Percentiles rank a stretch among this genome's conserved stretches.
These are phyloP conservation scores for Colletotrichum euphorbiae DNA, from an alignment of 2,329 filamentous ascomycete genomes.

Conservation along the genomic window DNA sequence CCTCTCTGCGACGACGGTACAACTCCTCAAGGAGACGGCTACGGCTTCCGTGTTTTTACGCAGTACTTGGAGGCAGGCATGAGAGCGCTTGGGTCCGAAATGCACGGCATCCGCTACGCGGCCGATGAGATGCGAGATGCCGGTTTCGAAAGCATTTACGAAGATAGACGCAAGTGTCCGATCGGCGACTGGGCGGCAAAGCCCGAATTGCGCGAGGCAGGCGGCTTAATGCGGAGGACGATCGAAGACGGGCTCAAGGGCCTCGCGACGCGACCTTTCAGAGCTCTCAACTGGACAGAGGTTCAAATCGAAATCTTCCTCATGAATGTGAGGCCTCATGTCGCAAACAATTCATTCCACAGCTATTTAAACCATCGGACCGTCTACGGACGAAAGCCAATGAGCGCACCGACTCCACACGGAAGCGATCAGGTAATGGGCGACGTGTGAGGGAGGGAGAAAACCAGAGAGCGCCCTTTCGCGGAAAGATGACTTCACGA, in stretches of 20 bases:
- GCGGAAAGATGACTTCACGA: not conserved
- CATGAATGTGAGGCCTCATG: constrained; percentile 53
- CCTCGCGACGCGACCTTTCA: constrained; percentile 52
- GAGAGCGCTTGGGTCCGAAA: constrained; percentile 54
- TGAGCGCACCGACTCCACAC: constrained; percentile 11
- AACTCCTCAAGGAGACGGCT: constrained; percentile 53
- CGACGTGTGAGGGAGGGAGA: not conserved
- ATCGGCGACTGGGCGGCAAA: constrained; percentile 61
- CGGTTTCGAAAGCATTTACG: constrained; percentile 56
- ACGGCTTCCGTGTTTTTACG: constrained; percentile 61
- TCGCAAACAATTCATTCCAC: constrained; percentile 52
- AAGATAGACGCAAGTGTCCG: constrained; percentile 59
- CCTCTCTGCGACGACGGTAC: constrained; percentile 59
- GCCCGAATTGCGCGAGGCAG: constrained; percentile 52
- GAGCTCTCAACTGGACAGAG: constrained; percentile 53
- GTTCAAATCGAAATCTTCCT: constrained; percentile 59
- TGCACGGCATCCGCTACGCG: constrained; percentile 53
- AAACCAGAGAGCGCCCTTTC: not conserved
- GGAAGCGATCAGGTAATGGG: not conserved
- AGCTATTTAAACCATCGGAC: constrained; percentile 55
- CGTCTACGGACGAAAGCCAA: constrained; percentile 54
- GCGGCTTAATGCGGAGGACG: constrained; percentile 58
- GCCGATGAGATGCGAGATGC: constrained; percentile 51
- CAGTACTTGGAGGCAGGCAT: constrained; percentile 55
- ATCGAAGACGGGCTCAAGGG: constrained; percentile 55